phyloP scores from a whole-genome alignment of 768 basidiomycete species.

The Russula earlei region DNA sequence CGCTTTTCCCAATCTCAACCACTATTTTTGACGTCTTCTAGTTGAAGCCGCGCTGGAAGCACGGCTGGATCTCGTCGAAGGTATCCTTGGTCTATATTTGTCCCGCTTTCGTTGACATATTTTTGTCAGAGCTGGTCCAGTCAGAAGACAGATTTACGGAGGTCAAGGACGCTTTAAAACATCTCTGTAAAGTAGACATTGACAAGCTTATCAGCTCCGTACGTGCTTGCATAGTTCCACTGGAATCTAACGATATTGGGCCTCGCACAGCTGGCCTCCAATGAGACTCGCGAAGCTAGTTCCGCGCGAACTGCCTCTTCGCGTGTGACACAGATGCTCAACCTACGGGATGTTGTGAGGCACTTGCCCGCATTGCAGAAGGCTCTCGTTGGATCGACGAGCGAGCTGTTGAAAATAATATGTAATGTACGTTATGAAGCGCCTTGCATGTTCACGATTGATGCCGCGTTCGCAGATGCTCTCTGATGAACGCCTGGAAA shows the following conservation, averaged over 20 bases:
- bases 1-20: neutral
- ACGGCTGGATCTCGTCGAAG: slow-evolving; percentile 81
- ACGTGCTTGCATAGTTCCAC: slow-evolving; percentile 13
- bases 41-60: slow-evolving; percentile 62
- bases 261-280: slow-evolving; percentile 50
- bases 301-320: slow-evolving; percentile 56
- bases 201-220: slow-evolving; percentile 78
- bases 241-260: neutral
- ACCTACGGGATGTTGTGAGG: slow-evolving; percentile 62
- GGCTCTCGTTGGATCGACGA: slow-evolving; percentile 48
- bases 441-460: neutral
- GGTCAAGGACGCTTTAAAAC: slow-evolving; percentile 57
- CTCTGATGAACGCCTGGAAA: slow-evolving; percentile 57
- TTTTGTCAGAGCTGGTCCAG: slow-evolving; percentile 55
- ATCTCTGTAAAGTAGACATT: slow-evolving; percentile 73
- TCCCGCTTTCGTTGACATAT: slow-evolving; percentile 4
- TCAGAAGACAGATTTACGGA: slow-evolving; percentile 65
- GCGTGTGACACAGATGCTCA: slow-evolving; percentile 71
- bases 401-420: slow-evolving; percentile 54
- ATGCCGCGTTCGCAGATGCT: slow-evolving; percentile 44
- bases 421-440: slow-evolving; percentile 36
- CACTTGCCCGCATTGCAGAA: slow-evolving; percentile 54
- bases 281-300: slow-evolving; percentile 45
- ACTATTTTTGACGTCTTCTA: slow-evolving; percentile 20
- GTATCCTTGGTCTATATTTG: slow-evolving; percentile 27